These are phyloP conservation scores for Xylaria polymorpha DNA, from an alignment of 2,329 filamentous ascomycete genomes.

Conservation along the genomic window DNA sequence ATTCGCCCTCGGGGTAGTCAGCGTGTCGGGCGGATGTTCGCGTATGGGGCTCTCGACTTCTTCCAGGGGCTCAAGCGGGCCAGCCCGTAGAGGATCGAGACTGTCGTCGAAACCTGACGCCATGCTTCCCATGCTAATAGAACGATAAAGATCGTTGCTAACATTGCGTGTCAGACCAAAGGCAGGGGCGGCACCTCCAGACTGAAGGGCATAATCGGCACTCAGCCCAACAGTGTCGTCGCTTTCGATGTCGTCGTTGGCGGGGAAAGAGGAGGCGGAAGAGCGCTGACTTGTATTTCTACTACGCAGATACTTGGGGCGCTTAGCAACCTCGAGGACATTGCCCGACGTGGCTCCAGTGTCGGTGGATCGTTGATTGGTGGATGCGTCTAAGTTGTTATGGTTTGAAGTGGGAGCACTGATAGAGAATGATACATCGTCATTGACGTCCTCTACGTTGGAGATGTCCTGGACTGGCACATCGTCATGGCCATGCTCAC, in stretches of 20 bases:
- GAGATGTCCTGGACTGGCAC: conserved; percentile 44
- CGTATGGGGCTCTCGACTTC: conserved; percentile 57
- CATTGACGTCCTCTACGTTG: conserved; percentile 49
- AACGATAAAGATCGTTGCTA: conserved; percentile 72
- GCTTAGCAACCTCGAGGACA: conserved; percentile 58
- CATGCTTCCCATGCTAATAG: conserved; percentile 90
- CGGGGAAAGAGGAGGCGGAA: conserved; percentile 69
- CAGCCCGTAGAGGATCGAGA: conserved; percentile 57
- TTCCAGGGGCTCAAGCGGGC: conserved; percentile 62
- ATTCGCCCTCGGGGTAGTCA: conserved; percentile 78
- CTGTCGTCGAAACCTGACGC: conserved; percentile 77
- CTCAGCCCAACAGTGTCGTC: conserved; percentile 76
- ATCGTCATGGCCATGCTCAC: conserved; percentile 39
- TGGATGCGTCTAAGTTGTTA: conserved; percentile 50
- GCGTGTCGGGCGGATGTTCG: conserved; percentile 57
- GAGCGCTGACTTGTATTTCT: conserved; percentile 69
- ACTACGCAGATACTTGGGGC: conserved; percentile 69
- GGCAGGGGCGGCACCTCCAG: conserved; percentile 77
- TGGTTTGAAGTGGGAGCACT: conserved; percentile 48
- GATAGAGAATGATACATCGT: conserved; percentile 47
- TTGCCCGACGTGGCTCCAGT: conserved; percentile 60
- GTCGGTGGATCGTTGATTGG: conserved; percentile 53
- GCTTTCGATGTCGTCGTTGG: conserved; percentile 73
- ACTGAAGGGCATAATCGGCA: conserved; percentile 84
- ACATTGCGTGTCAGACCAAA: conserved; percentile 61